Conservation (phyloP, 2,329 filamentous ascomycete species). For the Ascochyta clinopodiicola region DNA sequence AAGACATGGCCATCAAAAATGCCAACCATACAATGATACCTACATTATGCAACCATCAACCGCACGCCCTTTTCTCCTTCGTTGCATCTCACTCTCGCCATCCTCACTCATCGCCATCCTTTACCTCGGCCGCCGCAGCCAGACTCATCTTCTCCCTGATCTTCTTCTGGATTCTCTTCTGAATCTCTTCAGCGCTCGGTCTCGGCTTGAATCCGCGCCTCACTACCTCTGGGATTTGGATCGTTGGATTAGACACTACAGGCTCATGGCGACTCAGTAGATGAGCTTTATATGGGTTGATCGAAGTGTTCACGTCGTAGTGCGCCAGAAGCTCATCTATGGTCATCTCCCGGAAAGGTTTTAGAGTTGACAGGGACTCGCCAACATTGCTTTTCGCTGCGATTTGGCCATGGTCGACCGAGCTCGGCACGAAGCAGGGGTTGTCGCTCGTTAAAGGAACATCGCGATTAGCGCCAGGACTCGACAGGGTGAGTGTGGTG, state of each 20-base stretch:
- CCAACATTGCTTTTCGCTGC: not conserved
- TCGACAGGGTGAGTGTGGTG: not conserved
- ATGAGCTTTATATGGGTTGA: conserved; percentile 17
- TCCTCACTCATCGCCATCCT: not conserved
- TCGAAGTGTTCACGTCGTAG: conserved; percentile 10
- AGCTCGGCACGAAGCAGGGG: not conserved
- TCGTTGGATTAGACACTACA: conserved; percentile 10
- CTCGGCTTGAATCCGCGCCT: conserved; percentile 16
- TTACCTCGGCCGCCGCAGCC: not conserved
- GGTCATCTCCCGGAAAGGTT: conserved; percentile 2
- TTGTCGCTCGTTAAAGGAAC: not conserved
- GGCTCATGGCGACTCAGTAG: conserved; percentile 18
- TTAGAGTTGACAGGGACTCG: not conserved
- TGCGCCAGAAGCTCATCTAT: conserved; percentile 7
- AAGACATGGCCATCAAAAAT: not conserved
- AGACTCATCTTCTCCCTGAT: conserved; percentile 6
- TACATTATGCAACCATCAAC: not conserved
- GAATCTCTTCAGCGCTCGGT: conserved; percentile 8
- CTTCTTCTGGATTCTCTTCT: conserved; percentile 11
- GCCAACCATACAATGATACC: not conserved
- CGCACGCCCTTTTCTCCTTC: not conserved
- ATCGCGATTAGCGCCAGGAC: not conserved
- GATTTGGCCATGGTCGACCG: not conserved
- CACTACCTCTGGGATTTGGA: conserved; percentile 14
- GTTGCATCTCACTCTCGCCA: not conserved